phyloP scores from a whole-genome alignment of 192 early-diverging fungal genomes.

The Spizellomyces sp. region DNA sequence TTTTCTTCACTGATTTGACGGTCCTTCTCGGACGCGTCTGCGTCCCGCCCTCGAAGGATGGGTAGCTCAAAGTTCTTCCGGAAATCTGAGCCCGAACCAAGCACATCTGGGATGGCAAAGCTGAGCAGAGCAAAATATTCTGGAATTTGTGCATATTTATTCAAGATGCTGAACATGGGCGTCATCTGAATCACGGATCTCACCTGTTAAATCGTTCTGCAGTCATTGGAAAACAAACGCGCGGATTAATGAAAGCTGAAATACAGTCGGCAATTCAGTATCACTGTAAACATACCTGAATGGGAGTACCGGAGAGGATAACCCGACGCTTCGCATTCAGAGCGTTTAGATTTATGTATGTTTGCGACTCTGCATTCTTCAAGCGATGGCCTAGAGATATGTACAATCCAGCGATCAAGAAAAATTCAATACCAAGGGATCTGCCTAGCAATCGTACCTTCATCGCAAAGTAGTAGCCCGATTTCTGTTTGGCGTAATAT shows the following conservation, averaged over 20 bases:
- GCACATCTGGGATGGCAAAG: slow-evolving; percentile 91
- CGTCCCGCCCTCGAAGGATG: slow-evolving; percentile 90
- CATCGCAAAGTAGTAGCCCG: slow-evolving; percentile 94
- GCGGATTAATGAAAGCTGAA: slow-evolving; percentile 8
- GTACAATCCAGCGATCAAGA: not conserved
- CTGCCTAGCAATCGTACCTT: slow-evolving; percentile 55
- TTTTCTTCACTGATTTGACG: slow-evolving; percentile 78
- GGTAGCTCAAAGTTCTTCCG: slow-evolving; percentile 91
- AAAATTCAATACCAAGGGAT: not conserved
- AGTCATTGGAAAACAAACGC: not conserved
- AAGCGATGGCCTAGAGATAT: slow-evolving; percentile 72
- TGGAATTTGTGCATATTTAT: slow-evolving; percentile 24
- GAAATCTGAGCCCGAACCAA: slow-evolving; percentile 89
- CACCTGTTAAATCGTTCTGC: slow-evolving; percentile 57
- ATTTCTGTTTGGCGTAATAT: slow-evolving; percentile 80
- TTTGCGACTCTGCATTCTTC: slow-evolving; percentile 88
- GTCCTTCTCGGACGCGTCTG: slow-evolving; percentile 82
- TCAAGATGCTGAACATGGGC: not conserved
- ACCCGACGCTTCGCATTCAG: slow-evolving; percentile 90
- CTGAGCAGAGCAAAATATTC: slow-evolving; percentile 96
- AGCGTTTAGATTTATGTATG: slow-evolving; percentile 78
- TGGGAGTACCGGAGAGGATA: slow-evolving; percentile 96
- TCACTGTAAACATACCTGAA: slow-evolving; percentile 50
- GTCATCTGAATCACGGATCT: not conserved
- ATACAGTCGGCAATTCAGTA: not conserved